Evolutionary conservation across 139 green algal genomes (phyloP).

Genomic region (Coelastrella sp.): DNA sequence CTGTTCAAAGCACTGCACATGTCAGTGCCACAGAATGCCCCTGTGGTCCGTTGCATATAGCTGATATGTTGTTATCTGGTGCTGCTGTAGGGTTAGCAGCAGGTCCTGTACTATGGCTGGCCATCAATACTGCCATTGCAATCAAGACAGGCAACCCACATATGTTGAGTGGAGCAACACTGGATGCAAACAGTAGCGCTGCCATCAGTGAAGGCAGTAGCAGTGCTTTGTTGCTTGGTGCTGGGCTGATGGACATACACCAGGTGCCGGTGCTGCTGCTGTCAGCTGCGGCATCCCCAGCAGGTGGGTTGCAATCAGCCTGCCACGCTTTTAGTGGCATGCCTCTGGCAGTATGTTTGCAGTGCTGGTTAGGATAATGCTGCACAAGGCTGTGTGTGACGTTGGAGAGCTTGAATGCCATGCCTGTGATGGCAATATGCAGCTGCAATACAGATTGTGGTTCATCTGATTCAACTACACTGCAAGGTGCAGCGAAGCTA

Average conservation of each 20-base stretch:
- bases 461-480: neutral
- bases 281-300: conserved; percentile 21
- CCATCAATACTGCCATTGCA: conserved; percentile 23
- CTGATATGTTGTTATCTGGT: too few species aligned
- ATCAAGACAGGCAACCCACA: conserved; percentile 24
- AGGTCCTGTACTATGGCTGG: conserved; percentile 10
- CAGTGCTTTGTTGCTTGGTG: neutral
- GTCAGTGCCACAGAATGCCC: too few species aligned
- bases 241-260: neutral
- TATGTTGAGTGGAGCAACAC: neutral
- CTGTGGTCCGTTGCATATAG: too few species aligned
- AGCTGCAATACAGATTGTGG: too few species aligned
- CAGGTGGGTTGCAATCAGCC: neutral
- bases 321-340: neutral
- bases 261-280: conserved; percentile 27
- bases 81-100: conserved; percentile 26
- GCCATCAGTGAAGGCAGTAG: neutral
- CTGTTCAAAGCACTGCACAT: too few species aligned
- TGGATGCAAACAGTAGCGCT: neutral
- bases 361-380: neutral
- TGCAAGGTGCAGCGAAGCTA: too few species aligned
- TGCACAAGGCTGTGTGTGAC: neutral
- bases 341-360: too few species aligned
- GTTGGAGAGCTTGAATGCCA: too few species aligned
- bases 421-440: too few species aligned